Percentiles rank a stretch among this genome's conserved stretches.
Conservation (phyloP, 2,329 filamentous ascomycete species). For the Fusarium sp. region DNA sequence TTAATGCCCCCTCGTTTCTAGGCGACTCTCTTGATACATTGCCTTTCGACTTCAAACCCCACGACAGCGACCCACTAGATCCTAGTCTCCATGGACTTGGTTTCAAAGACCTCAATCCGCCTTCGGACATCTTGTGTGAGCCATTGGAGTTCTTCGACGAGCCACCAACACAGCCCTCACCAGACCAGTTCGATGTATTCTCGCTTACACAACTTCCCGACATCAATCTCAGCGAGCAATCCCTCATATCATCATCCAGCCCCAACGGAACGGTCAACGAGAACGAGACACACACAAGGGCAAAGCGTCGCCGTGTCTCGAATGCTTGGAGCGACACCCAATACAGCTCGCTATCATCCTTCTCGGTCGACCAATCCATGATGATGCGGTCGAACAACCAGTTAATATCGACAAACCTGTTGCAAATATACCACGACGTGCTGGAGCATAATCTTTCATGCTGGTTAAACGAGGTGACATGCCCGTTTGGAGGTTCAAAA, state of each 20-base stretch:
- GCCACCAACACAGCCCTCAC: background rate
- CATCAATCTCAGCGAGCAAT: background rate
- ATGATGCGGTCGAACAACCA: constrained; percentile 46
- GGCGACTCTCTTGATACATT: background rate
- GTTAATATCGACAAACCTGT: constrained; percentile 56
- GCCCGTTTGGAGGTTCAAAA: constrained; percentile 54
- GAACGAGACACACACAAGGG: constrained; percentile 4
- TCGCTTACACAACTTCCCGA: constrained; percentile 3
- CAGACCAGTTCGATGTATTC: background rate
- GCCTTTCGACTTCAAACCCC: background rate
- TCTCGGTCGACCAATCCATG: constrained; percentile 38
- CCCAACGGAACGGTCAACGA: background rate
- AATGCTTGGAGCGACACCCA: constrained; percentile 10
- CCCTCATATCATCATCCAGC: background rate
- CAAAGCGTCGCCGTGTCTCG: constrained; percentile 4
- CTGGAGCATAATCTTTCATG: constrained; percentile 64
- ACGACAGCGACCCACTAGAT: background rate
- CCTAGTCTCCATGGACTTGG: background rate
- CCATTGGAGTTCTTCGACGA: constrained; percentile 13
- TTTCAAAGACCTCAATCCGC: background rate
- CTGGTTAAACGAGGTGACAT: constrained; percentile 64
- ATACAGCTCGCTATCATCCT: constrained; percentile 18
- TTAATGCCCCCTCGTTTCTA: background rate
- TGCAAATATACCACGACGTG: constrained; percentile 64
- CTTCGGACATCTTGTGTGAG: background rate